phyloP scores from a whole-genome alignment of 306 rosid species.

The Vigna trinervia region DNA sequence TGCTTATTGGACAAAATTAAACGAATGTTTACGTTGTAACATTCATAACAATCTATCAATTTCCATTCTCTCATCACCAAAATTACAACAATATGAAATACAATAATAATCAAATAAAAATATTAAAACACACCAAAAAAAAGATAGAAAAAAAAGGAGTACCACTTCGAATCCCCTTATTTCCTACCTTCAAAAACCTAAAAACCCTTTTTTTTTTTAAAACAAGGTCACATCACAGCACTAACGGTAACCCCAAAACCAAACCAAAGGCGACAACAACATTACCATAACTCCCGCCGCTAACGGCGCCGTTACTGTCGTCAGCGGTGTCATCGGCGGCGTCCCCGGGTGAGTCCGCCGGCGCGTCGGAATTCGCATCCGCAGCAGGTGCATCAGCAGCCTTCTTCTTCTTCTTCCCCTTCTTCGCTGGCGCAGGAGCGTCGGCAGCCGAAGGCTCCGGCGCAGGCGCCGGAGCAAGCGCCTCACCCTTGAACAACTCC shows the following conservation, averaged over 20 bases:
- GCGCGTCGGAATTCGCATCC: slow-evolving; percentile 31
- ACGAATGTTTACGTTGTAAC: slow-evolving; percentile 35
- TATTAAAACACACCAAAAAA: neutral
- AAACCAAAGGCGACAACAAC: slow-evolving; percentile 40
- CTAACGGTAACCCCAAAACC: slow-evolving; percentile 33
- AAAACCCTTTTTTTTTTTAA: neutral
- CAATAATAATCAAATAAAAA: slow-evolving; percentile 34
- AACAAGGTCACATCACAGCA: slow-evolving; percentile 45
- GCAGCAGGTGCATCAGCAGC: slow-evolving; percentile 50
- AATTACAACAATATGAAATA: slow-evolving; percentile 43
- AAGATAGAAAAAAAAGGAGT: neutral
- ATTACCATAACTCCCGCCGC: slow-evolving; percentile 24
- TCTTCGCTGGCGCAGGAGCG: slow-evolving; percentile 54
- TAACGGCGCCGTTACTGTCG: slow-evolving; percentile 46
- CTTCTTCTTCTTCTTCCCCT: slow-evolving; percentile 40
- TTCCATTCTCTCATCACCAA: slow-evolving; percentile 37
- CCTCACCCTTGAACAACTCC: slow-evolving; percentile 69
- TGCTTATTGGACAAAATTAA: neutral
- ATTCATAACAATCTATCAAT: slow-evolving; percentile 23
- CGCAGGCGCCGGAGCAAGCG: slow-evolving; percentile 63
- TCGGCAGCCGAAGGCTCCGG: slow-evolving; percentile 67
- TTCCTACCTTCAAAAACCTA: slow-evolving; percentile 36
- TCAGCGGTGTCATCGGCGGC: slow-evolving; percentile 70
- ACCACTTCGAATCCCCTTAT: slow-evolving; percentile 11
- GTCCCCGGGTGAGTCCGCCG: slow-evolving; percentile 58